Evolutionary conservation across 1,139 yeast species (phyloP), one percentile per base, ranked within the genome.

Genomic region (Diutina siamensis): DNA sequence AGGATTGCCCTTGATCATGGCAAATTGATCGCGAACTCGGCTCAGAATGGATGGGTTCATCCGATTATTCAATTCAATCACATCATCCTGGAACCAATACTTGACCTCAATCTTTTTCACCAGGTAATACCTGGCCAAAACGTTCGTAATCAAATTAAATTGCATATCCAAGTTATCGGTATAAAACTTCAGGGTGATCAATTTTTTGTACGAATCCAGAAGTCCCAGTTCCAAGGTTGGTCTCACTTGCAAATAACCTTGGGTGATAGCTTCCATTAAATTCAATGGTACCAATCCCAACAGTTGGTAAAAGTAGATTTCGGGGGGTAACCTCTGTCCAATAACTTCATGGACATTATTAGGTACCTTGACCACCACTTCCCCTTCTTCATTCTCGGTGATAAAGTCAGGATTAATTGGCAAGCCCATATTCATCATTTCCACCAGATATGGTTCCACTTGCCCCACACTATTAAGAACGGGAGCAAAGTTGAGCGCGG

Each of bases 321-420:
- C 97, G 44, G 88, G 85, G 1, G 97, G 95, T 46, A 92, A 68
- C 56, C 94, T 75, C 59, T 85, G 89, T 3, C 95, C 88, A 46
- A 92, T 73, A 46, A 89, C 75, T 45, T 83, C 92, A 57, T 86
- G 94, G 20, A 86, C 69, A 59, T 88, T 94, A 50, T 76, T 76
- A 4, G 97, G 97, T 27, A 80, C 70, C 51, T 65, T 71, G 34
- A 63, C 58, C 25, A 47, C 42, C 7, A 48, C 36, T 3, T 48
- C 40, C 4, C 46, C 46, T 21, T 38, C 41, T 7, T 19, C 22
- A 47, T 20, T 44, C 41, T 35, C 51, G 18, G 45, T 50, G 17
- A 57, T 34, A 40, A 53, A 56, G 40, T 61, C 63, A 12, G 54
- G 49, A 19, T 58, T 53, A 36, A 50, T 52, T 4, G 53, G 50